phyloP scores from a whole-genome alignment of 139 green algal species.

The Asterochloris sp. region DNA sequence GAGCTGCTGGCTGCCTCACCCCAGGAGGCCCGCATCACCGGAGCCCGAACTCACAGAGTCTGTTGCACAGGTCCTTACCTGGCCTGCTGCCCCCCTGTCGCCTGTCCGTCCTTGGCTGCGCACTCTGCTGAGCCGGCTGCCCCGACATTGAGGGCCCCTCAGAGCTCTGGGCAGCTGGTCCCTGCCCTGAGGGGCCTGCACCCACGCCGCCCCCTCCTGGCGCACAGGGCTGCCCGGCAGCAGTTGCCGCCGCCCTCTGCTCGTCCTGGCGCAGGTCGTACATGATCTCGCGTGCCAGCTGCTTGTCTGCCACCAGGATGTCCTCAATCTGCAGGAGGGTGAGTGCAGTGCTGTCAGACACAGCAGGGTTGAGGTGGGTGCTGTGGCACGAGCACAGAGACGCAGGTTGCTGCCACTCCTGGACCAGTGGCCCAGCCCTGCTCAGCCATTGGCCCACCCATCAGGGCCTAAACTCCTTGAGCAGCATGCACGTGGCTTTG shows the following conservation, averaged over 20 bases:
- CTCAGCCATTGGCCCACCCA: no score
- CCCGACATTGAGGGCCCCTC: not conserved
- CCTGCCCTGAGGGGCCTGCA: not conserved
- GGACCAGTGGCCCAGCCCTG: no score
- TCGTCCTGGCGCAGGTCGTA: constrained; percentile 80
- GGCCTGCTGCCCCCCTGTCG: not conserved
- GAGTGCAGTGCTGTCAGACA: no score
- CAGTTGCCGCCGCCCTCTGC: not conserved
- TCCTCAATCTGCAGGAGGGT: constrained; percentile 59
- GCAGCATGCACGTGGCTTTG: no score
- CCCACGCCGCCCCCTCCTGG: no score
- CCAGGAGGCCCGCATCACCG: no score
- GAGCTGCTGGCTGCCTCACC: no score
- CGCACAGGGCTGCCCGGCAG: not conserved
- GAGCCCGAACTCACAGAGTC: no score
- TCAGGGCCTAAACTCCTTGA: no score
- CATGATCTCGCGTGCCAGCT: constrained; percentile 80
- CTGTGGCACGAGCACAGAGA: no score
- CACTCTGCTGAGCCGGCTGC: not conserved
- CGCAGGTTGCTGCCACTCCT: no score
- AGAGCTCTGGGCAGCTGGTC: not conserved
- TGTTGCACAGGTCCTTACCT: not conserved
- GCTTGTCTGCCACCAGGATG: constrained; percentile 74
- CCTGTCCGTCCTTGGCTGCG: not conserved
- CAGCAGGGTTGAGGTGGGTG: no score